Evolutionary conservation across 768 basidiomycete species (phyloP).

Genomic region (Calocybe cyanea): DNA sequence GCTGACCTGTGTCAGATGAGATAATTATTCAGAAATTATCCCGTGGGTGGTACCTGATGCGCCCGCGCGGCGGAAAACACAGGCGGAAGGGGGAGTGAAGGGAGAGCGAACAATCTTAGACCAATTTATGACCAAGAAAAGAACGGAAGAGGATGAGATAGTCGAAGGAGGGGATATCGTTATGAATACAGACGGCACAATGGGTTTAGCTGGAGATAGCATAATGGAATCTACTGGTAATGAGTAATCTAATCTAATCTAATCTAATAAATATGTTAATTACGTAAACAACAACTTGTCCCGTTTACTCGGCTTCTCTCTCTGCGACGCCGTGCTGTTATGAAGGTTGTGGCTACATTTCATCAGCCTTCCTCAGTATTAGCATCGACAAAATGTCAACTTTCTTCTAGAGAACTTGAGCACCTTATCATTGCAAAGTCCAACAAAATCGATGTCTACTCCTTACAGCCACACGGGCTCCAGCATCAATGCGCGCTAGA

Average conservation of each 20-base stretch:
- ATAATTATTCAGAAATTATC: constrained; percentile 46
- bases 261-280: no score
- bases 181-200: constrained; percentile 60
- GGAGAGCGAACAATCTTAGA: constrained; percentile 42
- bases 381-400: constrained; percentile 62
- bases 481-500: constrained; percentile 55
- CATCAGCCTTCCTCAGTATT: constrained; percentile 72
- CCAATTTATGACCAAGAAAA: constrained; percentile 39
- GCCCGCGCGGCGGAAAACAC: constrained; percentile 40
- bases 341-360: constrained; percentile 71
- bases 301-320: neutral
- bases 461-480: constrained; percentile 58
- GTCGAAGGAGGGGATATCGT: constrained; percentile 33
- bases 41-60: constrained; percentile 45
- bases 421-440: constrained; percentile 69
- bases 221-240: no score
- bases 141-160: constrained; percentile 13
- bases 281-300: neutral
- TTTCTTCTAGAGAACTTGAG: constrained; percentile 51
- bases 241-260: no score
- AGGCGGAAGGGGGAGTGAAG: constrained; percentile 22
- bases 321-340: constrained; percentile 14
- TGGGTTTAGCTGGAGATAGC: constrained; percentile 37
- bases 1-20: neutral
- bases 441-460: constrained; percentile 65